Evolutionary conservation across 2,329 filamentous ascomycete genomes (phyloP).

Genomic region (Aspergillus novofumigatus): DNA sequence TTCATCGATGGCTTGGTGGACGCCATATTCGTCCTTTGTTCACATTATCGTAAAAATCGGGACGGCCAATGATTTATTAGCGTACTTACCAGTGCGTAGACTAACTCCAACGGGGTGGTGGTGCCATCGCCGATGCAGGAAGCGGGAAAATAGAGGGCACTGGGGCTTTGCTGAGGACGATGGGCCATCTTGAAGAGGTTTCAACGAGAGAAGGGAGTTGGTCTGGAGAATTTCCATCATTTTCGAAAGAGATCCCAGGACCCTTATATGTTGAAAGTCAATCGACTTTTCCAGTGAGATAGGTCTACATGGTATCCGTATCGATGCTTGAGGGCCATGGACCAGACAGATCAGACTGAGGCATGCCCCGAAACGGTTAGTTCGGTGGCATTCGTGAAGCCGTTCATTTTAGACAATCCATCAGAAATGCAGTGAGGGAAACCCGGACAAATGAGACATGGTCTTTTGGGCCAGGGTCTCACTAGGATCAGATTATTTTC

Average conservation of each 20-base stretch:
- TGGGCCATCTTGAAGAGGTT: neutral
- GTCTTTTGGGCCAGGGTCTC: too few species aligned
- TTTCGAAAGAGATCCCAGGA: too few species aligned
- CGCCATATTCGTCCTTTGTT: neutral
- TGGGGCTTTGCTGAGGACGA: neutral
- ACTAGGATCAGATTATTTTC: too few species aligned
- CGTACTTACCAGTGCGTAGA: neutral
- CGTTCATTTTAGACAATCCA: too few species aligned
- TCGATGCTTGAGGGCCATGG: neutral
- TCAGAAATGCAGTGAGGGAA: too few species aligned
- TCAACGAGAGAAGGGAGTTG: too few species aligned
- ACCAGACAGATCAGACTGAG: neutral
- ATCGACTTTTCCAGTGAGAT: too few species aligned
- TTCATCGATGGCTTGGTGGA: neutral
- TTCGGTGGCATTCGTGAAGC: neutral
- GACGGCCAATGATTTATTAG: neutral
- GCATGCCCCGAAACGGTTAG: neutral
- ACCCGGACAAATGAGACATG: too few species aligned
- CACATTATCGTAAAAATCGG: too few species aligned
- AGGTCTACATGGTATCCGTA: too few species aligned
- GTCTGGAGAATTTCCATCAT: too few species aligned
- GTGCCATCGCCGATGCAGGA: neutral
- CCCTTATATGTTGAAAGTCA: too few species aligned
- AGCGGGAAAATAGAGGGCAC: neutral
- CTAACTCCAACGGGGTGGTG: neutral